These are phyloP conservation scores for Neurospora pannonica DNA, from an alignment of 495 filamentous ascomycete genomes.

Conservation along the genomic window DNA sequence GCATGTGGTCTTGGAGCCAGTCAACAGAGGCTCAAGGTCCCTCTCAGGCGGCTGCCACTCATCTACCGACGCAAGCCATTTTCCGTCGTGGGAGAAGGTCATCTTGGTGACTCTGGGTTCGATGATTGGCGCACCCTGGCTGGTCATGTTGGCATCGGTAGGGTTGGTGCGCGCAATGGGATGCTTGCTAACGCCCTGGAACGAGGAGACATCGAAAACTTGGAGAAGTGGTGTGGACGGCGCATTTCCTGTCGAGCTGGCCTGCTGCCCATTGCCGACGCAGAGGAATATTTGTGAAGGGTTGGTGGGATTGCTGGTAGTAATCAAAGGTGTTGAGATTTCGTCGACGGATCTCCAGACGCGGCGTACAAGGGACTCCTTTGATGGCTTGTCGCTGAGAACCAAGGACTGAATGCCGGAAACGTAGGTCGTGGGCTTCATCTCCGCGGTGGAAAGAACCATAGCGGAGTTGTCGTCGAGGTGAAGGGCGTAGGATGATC, in stretches of 20 bases:
- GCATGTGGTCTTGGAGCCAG: conserved; percentile 25
- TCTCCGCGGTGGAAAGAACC: conserved; percentile 78
- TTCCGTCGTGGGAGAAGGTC: conserved; percentile 63
- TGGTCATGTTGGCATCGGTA: conserved; percentile 66
- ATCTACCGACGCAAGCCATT: conserved; percentile 88
- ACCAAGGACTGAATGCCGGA: conserved; percentile 67
- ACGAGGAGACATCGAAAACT: conserved; percentile 68
- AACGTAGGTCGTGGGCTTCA: conserved; percentile 68
- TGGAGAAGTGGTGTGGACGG: conserved; percentile 49
- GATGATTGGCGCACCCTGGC: conserved; percentile 53
- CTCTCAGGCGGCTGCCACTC: conserved; percentile 67
- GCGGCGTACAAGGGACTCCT: conserved; percentile 31
- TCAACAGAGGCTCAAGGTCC: conserved; percentile 45
- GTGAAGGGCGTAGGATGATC: conserved; percentile 70
- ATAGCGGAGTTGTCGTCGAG: conserved; percentile 86
- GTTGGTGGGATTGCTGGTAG: conserved; percentile 28
- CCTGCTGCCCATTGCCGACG: conserved; percentile 38
- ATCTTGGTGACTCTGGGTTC: conserved; percentile 70
- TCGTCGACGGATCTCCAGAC: conserved; percentile 26
- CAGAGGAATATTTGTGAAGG: conserved; percentile 35
- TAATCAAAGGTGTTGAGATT: conserved; percentile 21
- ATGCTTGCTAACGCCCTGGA: conserved; percentile 69
- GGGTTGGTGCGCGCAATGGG: conserved; percentile 79
- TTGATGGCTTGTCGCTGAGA: conserved; percentile 27
- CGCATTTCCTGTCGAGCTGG: conserved; percentile 24